Base-by-base conservation (phyloP, 768 basidiomycete species). In the Suillus occidentalis region DNA sequence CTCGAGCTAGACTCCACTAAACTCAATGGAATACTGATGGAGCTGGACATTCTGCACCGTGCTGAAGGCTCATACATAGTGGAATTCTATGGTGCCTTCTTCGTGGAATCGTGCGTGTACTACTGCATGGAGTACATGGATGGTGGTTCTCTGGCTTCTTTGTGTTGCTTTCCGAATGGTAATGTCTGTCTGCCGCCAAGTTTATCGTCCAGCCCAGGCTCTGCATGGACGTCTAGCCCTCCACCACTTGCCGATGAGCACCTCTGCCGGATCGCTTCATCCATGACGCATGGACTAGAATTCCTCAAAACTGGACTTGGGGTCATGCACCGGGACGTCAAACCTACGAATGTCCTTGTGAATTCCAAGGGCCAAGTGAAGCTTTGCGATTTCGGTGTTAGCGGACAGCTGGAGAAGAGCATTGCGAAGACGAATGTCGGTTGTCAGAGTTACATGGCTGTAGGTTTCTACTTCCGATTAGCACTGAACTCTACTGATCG, bases 41-140 rank as follows among this genome's bases (percentile, higher is more conserved):
- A 99, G 73, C 91, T 99, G 62, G 97, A 99, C 74, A 91, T 99
- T 68, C 87, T 99, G 8, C 97, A 99, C 77, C 92, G 95, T 34
- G 96, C 96, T 4, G 85, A 90, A 52, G 89, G 91, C 10, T 92
- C 91, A 3, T 89, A 93, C 72, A 99, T 99, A 69, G 94, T 99
- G 72, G 97, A 99, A 66, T 99, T 99, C 71, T 99, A 97, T 74
- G 97, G 97, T 52, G 97, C 97, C 5, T 99, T 99, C 82, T 98
- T 97, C 78, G 95, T 97, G 77, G 97, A 99, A 75, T 94, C 94
- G n/a, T 99, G 97, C 76, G 97, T 99, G 28, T 98, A 99, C 79
- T 98, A 97, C 76, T 99, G 96, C 78, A 99, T 99, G 96, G 97
- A 99, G 81, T 94, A 90, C 79, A 99, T 99, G 97, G 97, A 99